Conservation (phyloP, 225 moss, liverwort and hornwort genomes). For the Marchantia paleacea region DNA sequence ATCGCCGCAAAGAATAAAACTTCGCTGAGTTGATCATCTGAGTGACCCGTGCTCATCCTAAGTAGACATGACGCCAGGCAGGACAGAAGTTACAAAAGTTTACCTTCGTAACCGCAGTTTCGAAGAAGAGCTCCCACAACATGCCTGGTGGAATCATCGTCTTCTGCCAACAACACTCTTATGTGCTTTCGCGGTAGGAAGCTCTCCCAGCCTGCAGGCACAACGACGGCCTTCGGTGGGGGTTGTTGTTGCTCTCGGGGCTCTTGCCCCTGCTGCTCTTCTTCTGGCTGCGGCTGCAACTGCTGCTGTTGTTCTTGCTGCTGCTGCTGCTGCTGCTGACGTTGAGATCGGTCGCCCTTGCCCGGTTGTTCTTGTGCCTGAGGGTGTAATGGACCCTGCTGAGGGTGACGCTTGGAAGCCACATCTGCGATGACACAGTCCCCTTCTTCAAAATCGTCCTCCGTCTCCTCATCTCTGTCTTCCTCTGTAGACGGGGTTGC, state of each 20-base stretch:
- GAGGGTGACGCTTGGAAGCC: slow-evolving; percentile 22
- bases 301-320: slow-evolving; percentile 18
- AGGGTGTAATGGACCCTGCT: slow-evolving; percentile 4
- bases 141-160: slow-evolving; percentile 89
- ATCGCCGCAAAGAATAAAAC: too few relatives aligned
- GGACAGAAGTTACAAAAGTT: neutral
- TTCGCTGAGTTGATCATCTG: too few relatives aligned
- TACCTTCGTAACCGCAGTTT: slow-evolving; percentile 97
- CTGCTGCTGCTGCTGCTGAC: slow-evolving; percentile 24
- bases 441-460: slow-evolving; percentile 60
- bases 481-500: slow-evolving; percentile 33
- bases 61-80: too few relatives aligned
- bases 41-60: too few relatives aligned
- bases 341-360: neutral
- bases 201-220: slow-evolving; percentile 64
- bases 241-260: neutral
- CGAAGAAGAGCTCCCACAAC: slow-evolving; percentile 86
- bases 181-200: slow-evolving; percentile 66
- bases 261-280: slow-evolving; percentile 25
- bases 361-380: slow-evolving; percentile 6
- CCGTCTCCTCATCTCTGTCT: slow-evolving; percentile 50
- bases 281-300: slow-evolving; percentile 19
- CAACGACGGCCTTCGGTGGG: neutral
- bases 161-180: slow-evolving; percentile 83
- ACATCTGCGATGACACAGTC: slow-evolving; percentile 42